phyloP scores from a whole-genome alignment of 257 asterid species.

The Penstemon davidsonii region DNA sequence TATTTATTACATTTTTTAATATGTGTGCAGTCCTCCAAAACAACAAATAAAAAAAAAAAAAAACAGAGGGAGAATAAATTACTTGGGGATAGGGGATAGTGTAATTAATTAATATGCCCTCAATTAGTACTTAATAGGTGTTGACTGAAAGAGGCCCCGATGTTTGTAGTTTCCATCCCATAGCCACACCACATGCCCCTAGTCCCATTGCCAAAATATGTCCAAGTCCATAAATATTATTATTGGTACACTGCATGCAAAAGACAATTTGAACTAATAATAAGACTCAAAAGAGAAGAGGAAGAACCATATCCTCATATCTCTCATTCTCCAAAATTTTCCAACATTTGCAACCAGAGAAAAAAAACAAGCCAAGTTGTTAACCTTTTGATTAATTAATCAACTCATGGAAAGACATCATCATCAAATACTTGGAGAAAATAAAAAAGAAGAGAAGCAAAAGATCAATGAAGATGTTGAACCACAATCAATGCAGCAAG shows the following conservation, averaged over 20 bases:
- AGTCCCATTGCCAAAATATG: slow-evolving; percentile 27
- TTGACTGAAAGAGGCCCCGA: slow-evolving; percentile 28
- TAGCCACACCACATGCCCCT: too few relatives aligned
- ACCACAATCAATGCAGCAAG: slow-evolving; percentile 30
- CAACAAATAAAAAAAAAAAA: too few relatives aligned
- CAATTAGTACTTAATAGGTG: background rate
- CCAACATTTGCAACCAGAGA: slow-evolving; percentile 18
- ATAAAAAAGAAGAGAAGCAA: slow-evolving; percentile 29
- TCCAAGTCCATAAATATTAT: slow-evolving; percentile 23
- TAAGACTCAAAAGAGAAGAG: background rate
- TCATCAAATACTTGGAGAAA: slow-evolving; percentile 29
- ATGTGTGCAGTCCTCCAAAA: too few relatives aligned
- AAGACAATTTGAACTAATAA: slow-evolving; percentile 14
- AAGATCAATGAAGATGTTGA: slow-evolving; percentile 7
- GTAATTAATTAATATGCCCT: background rate
- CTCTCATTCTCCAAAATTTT: slow-evolving; percentile 32
- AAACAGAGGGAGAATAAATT: too few relatives aligned
- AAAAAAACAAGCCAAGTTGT: slow-evolving; percentile 17
- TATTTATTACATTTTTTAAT: too few relatives aligned
- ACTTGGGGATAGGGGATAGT: too few relatives aligned
- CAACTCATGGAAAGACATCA: slow-evolving; percentile 38
- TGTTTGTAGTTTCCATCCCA: slow-evolving; percentile 16
- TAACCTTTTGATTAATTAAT: background rate
- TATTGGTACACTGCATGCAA: slow-evolving; percentile 31
- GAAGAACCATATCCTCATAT: background rate